These are phyloP conservation scores for Colletotrichum noveboracense DNA, from an alignment of 2,329 filamentous ascomycete species.

Conservation along the genomic window DNA sequence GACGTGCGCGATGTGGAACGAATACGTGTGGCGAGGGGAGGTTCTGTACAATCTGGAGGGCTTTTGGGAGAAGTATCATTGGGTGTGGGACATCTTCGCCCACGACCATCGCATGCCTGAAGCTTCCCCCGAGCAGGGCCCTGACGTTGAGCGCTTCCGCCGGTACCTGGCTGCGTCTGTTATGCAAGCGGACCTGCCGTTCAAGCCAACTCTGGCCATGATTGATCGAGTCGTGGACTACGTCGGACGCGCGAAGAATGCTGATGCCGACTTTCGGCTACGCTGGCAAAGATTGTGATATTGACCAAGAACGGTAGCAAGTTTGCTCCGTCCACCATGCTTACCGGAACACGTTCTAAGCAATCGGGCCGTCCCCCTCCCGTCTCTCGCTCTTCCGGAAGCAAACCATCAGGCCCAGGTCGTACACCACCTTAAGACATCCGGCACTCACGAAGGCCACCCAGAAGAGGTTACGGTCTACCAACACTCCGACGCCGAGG, in stretches of 20 bases:
- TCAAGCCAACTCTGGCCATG: not conserved
- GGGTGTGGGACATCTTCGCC: not conserved
- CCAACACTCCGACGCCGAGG: not conserved
- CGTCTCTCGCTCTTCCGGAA: not conserved
- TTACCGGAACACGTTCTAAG: not conserved
- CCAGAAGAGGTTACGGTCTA: not conserved
- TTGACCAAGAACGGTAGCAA: not conserved
- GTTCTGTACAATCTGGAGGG: not conserved
- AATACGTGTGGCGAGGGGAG: not conserved
- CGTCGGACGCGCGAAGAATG: not conserved
- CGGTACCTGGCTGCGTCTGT: not conserved
- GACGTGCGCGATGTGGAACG: not conserved
- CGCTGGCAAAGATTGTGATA: not conserved
- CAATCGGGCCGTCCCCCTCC: accelerated
- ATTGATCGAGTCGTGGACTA: not conserved
- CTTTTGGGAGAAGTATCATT: not conserved
- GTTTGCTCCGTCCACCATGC: not conserved
- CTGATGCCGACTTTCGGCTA: not conserved
- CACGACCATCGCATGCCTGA: not conserved
- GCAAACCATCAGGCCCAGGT: not conserved
- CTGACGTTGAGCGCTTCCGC: not conserved
- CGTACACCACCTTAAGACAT: not conserved
- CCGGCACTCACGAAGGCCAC: not conserved
- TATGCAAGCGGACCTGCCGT: not conserved
- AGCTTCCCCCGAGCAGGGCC: not conserved